Evolutionary conservation across 2,329 filamentous ascomycete genomes (phyloP).

Genomic region (Exophiala calicioides): DNA sequence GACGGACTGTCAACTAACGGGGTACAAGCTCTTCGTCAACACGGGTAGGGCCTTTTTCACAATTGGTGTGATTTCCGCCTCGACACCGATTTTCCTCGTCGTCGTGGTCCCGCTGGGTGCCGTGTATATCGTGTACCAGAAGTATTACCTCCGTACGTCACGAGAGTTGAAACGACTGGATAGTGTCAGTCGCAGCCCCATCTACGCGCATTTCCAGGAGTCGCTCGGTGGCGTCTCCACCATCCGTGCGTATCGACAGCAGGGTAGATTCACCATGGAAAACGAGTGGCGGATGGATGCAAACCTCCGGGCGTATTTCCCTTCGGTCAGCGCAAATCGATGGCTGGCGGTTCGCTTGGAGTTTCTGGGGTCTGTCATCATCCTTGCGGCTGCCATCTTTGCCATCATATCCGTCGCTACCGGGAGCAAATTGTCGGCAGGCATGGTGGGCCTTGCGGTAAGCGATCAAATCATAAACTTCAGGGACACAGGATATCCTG

Average conservation of each 20-base stretch:
- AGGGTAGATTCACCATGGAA: conserved; percentile 82
- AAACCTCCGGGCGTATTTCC: conserved; percentile 92
- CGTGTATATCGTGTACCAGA: conserved; percentile 89
- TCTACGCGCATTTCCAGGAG: conserved; percentile 98
- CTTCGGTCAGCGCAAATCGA: conserved; percentile 88
- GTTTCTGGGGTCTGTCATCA: conserved; percentile 92
- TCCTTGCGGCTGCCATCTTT: conserved; percentile 80
- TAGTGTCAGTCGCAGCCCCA: conserved; percentile 91
- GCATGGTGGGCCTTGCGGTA: conserved; percentile 76
- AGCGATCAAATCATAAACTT: too few relatives aligned
- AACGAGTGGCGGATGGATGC: conserved; percentile 98
- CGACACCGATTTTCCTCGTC: conserved; percentile 77
- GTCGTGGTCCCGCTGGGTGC: conserved; percentile 78
- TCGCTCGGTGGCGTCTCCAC: conserved; percentile 91
- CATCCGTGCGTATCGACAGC: conserved; percentile 90
- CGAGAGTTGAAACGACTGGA: conserved; percentile 95
- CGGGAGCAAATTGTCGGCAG: conserved; percentile 64
- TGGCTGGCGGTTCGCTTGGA: conserved; percentile 95
- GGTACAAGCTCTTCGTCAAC: conserved; percentile 70
- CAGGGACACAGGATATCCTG: too few relatives aligned
- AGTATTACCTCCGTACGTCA: conserved; percentile 94
- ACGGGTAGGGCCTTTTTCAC: conserved; percentile 76
- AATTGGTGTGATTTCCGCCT: conserved; percentile 76
- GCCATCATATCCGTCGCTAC: conserved; percentile 76
- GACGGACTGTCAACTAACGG: conserved; percentile 10